Conservation (phyloP, 148 eudicot species). For the Heliamphora exappendiculata region DNA sequence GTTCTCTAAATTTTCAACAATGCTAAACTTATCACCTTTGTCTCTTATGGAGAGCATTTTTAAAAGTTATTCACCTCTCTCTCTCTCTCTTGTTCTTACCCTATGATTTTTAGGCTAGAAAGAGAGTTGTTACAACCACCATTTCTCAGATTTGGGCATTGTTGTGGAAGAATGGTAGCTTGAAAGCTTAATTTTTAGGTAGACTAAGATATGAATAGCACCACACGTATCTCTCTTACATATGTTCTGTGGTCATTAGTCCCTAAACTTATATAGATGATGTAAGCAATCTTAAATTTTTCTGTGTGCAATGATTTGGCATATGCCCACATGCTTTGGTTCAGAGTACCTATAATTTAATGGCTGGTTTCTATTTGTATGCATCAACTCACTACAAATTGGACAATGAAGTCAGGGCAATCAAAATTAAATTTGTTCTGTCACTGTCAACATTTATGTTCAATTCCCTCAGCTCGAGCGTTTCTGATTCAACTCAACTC, state of each 20-base stretch:
- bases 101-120: not conserved
- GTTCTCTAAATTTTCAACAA: not conserved
- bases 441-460: not conserved
- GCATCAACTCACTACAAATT: not conserved
- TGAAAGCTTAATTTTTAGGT: not conserved
- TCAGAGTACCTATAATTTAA: not conserved
- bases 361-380: not conserved
- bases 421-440: not conserved
- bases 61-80: not conserved
- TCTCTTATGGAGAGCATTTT: not conserved
- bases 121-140: not conserved
- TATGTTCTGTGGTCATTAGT: not conserved
- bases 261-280: not conserved
- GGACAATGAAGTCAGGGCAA: not conserved
- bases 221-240: not conserved
- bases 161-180: slow-evolving; percentile 3
- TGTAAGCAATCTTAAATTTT: not conserved
- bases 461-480: not conserved
- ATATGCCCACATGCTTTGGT: slow-evolving; percentile 2
- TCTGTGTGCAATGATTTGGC: not conserved
- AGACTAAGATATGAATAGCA: not conserved
- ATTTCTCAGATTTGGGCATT: not conserved
- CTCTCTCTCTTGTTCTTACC: not conserved
- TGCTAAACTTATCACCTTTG: not conserved
- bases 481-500: not conserved